Base-by-base conservation (phyloP, 2,329 filamentous ascomycete genomes). In the Cryphonectria nitschkei region DNA sequence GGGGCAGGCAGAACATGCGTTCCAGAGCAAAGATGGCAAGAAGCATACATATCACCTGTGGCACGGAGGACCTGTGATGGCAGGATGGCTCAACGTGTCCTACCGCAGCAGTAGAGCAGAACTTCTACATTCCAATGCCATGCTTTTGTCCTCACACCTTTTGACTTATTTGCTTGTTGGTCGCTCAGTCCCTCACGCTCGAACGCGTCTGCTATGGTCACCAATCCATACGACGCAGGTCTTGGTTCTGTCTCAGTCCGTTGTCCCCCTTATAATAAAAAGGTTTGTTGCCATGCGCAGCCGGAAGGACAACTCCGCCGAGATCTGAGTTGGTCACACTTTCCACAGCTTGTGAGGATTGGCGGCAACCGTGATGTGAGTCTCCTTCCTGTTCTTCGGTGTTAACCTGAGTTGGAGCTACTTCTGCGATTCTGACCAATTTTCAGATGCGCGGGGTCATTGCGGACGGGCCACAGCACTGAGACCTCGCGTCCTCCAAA, bases 401-500 rank as follows among this genome's bases (percentile, higher is more conserved):
- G 19, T 34, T 39, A 2, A 61, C 0, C 58, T 61, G 32, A 61
- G 34, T 6, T 39, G 32, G 58, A n/a, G 16, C 3, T n/a, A 7
- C 32, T 19, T 8, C 7, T 32, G 16, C 58, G 58, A 39, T 61
- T 16, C 58, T n/a, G 19, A 39, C 58, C 58, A 61, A 39, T 61
- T 61, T 19, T 14, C 19, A 39, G 58, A 61, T 61, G 32, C 58
- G 11, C 58, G 58, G 58, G 13, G 58, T 34, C 22, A n/a, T 39
- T n/a, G 19, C 58, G 58, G 32, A 37, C 19, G 32, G 58, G n/a
- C 2, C 64, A 65, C 64, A 52, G 22, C 16, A 66, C 32, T 39
- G 65, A 67, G 39, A 67, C 65, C 52, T 34, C 37, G 22, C 26
- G 39, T 67, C 52, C 65, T 60, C 32, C 22, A 32, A 56, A 16